Evolutionary conservation across 164 flowering plant species (phyloP).

Genomic region (Dillenia turbinata): DNA sequence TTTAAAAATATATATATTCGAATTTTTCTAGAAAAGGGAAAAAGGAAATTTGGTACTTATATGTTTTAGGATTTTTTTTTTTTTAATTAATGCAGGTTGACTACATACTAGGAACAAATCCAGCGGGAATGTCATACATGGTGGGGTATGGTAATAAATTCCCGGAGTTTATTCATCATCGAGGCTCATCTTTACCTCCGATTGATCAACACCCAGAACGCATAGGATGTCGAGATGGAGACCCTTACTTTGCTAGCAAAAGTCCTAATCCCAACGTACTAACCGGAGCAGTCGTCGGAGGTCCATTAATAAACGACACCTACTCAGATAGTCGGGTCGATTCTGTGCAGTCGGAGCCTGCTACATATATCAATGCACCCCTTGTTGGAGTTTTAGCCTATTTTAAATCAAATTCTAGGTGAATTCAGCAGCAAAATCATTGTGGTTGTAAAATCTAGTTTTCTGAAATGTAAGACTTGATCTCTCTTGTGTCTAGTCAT

Average conservation of each 20-base stretch:
- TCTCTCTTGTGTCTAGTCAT: too few species aligned
- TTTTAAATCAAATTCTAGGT: constrained; percentile 20
- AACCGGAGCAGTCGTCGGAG: constrained; percentile 68
- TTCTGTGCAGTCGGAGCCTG: constrained; percentile 51
- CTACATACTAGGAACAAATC: constrained; percentile 48
- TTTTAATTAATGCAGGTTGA: constrained; percentile 33
- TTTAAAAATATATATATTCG: too few species aligned
- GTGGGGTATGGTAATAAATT: constrained; percentile 66
- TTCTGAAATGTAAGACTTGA: too few species aligned
- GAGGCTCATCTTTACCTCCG: constrained; percentile 59
- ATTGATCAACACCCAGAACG: constrained; percentile 20
- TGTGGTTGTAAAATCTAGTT: too few species aligned
- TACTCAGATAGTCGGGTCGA: constrained; percentile 39
- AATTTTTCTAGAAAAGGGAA: too few species aligned
- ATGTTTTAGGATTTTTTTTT: too few species aligned
- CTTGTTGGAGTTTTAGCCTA: constrained; percentile 63
- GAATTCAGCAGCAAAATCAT: background rate
- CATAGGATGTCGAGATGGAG: constrained; percentile 42
- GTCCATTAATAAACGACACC: constrained; percentile 42
- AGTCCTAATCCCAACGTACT: constrained; percentile 48
- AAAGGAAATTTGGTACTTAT: too few species aligned
- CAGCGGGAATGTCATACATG: constrained; percentile 70
- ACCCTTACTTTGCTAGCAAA: constrained; percentile 21
- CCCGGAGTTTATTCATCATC: constrained; percentile 57
- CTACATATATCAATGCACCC: constrained; percentile 73